A percentile compares a stretch with the other conserved stretches of the same genome.
Conservation (phyloP, 371 early-diverging fungal species). For the Parasitella parasitica region DNA sequence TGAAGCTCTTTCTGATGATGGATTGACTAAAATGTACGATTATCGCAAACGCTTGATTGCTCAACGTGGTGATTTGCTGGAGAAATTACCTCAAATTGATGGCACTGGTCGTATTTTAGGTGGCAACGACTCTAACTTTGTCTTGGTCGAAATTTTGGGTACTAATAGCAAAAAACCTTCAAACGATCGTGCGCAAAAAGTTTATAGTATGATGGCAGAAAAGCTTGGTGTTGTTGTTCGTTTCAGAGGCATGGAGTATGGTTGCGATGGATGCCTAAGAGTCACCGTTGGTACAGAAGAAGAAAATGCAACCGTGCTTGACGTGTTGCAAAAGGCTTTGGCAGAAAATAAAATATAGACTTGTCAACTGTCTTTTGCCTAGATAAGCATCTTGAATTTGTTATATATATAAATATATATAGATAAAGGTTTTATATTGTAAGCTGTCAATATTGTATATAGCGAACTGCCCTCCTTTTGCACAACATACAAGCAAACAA, state of each 20-base stretch:
- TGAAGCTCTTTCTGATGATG: constrained; percentile 72
- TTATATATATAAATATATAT: no score
- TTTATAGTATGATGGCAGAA: constrained; percentile 87
- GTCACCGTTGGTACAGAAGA: constrained; percentile 89
- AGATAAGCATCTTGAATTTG: no score
- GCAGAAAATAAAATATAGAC: no score
- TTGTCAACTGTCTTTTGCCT: no score
- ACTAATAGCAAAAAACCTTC: constrained; percentile 55
- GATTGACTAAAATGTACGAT: constrained; percentile 68
- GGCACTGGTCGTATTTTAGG: constrained; percentile 78
- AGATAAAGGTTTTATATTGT: no score
- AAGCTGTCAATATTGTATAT: no score
- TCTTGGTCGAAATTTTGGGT: constrained; percentile 75
- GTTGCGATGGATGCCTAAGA: constrained; percentile 91
- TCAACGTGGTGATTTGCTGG: constrained; percentile 68
- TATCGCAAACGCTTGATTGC: constrained; percentile 55
- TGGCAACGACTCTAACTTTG: constrained; percentile 92
- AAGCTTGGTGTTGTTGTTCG: constrained; percentile 85
- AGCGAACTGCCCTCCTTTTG: no score
- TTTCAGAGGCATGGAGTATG: constrained; percentile 88
- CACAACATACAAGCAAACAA: no score
- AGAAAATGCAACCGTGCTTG: constrained; percentile 68
- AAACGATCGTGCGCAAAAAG: constrained; percentile 69
- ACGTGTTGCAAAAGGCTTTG: constrained; percentile 49
- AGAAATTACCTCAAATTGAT: constrained; percentile 50